These are phyloP conservation scores for Pseudogymnoascus sp. DNA, from an alignment of 2,329 filamentous ascomycete species.

Conservation along the genomic window DNA sequence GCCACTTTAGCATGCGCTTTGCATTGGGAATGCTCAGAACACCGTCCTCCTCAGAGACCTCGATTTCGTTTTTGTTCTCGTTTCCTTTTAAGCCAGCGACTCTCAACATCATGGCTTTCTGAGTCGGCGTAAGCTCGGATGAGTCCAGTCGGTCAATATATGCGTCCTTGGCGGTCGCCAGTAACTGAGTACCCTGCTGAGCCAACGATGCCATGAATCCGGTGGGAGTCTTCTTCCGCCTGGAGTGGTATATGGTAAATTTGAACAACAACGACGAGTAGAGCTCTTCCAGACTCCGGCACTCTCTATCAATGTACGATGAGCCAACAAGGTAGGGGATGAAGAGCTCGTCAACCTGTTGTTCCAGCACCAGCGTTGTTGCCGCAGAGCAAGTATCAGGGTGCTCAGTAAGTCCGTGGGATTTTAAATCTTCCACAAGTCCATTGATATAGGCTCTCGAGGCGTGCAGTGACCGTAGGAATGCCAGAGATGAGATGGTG, in stretches of 20 bases:
- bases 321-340: conserved; percentile 63
- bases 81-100: conserved; percentile 77
- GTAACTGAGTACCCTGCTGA: conserved; percentile 80
- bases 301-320: conserved; percentile 64
- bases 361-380: conserved; percentile 67
- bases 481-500: conserved; percentile 84
- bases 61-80: conserved; percentile 74
- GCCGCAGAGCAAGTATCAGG: conserved; percentile 85
- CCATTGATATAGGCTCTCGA: conserved; percentile 82
- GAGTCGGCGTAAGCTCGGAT: conserved; percentile 77
- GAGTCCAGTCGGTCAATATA: conserved; percentile 86
- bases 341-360: conserved; percentile 71
- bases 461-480: conserved; percentile 82
- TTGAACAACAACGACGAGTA: conserved; percentile 93
- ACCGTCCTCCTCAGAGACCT: conserved; percentile 86
- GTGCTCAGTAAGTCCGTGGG: conserved; percentile 89
- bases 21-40: conserved; percentile 73
- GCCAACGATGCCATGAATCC: conserved; percentile 90
- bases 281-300: conserved; percentile 65
- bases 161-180: conserved; percentile 81
- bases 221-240: conserved; percentile 78
- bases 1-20: conserved; percentile 97
- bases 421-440: conserved; percentile 86
- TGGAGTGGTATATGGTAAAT: conserved; percentile 89
- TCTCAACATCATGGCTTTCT: conserved; percentile 82